Percentiles rank a stretch among this genome's conserved stretches.
phyloP scores from a whole-genome alignment of 2,329 filamentous ascomycete species.

The Xylaria sp. region DNA sequence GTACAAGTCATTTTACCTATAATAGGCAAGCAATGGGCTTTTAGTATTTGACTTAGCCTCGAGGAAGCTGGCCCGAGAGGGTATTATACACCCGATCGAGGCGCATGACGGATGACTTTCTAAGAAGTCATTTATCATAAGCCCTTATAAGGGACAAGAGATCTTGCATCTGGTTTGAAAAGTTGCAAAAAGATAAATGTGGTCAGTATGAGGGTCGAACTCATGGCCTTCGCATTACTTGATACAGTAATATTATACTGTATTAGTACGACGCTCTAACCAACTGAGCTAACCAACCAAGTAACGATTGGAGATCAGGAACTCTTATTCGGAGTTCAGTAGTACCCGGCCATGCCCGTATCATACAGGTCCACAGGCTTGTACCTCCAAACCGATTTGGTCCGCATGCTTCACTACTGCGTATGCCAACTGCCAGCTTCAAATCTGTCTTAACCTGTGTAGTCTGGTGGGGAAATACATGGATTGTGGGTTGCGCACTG shows the following conservation, averaged over 20 bases:
- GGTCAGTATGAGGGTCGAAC: too few species aligned
- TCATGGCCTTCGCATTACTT: too few species aligned
- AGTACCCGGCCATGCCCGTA: neutral
- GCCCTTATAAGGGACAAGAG: neutral
- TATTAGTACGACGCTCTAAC: too few species aligned
- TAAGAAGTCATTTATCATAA: conserved; percentile 17
- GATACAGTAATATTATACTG: too few species aligned
- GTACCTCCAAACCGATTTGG: neutral
- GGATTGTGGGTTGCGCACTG: too few species aligned
- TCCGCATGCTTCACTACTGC: neutral
- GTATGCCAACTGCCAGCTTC: too few species aligned
- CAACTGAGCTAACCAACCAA: neutral
- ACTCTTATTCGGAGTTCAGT: neutral
- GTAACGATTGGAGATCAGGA: neutral
- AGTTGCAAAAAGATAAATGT: too few species aligned
- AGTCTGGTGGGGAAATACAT: too few species aligned
- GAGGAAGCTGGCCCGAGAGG: conserved; percentile 15
- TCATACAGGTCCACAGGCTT: neutral
- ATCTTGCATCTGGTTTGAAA: too few species aligned
- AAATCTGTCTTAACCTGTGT: too few species aligned
- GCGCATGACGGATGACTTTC: conserved; percentile 16
- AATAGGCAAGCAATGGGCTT: conserved; percentile 18
- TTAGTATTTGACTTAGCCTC: conserved; percentile 22
- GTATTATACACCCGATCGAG: conserved; percentile 19
- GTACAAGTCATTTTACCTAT: conserved; percentile 22